A percentile compares a stretch with the other conserved stretches of the same genome.
Conservation (phyloP, 441 rosid species). For the Bruguiera hainesii region DNA sequence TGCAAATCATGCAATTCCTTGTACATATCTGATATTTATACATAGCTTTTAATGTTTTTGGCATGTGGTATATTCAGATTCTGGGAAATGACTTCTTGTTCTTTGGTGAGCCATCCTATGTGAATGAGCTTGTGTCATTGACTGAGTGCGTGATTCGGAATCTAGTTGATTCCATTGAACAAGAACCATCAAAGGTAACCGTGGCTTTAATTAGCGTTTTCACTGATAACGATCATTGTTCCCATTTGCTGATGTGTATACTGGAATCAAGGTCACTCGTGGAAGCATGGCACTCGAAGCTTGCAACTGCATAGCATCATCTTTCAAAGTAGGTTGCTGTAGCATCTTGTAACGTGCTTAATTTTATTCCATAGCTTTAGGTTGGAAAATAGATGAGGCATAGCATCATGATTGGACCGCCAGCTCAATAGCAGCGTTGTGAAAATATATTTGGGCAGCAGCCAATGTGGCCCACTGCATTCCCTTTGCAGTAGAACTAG, state of each 20-base stretch:
- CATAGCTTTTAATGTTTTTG: conserved; percentile 9
- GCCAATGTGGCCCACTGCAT: too few relatives aligned
- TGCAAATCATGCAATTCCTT: not conserved
- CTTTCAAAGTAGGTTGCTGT: conserved; percentile 49
- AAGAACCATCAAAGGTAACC: conserved; percentile 64
- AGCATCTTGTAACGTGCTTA: conserved; percentile 8
- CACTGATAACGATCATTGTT: not conserved
- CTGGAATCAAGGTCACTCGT: conserved; percentile 45
- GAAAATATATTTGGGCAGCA: too few relatives aligned
- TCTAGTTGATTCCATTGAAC: conserved; percentile 49
- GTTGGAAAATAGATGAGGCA: not conserved
- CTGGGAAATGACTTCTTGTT: conserved; percentile 55
- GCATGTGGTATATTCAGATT: conserved; percentile 38
- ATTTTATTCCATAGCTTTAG: not conserved
- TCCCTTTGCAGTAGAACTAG: conserved; percentile 3
- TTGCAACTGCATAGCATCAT: conserved; percentile 71
- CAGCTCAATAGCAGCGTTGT: too few relatives aligned
- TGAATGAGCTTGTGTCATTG: conserved; percentile 45
- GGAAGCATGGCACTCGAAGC: conserved; percentile 89
- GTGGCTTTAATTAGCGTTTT: conserved; percentile 2
- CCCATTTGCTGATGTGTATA: conserved; percentile 21
- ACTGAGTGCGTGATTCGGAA: conserved; percentile 41
- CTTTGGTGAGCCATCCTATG: conserved; percentile 64
- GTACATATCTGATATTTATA: not conserved
- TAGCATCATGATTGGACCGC: not conserved